Evolutionary conservation across 768 basidiomycete genomes (phyloP).

Genomic region (Boletus rex-veris): DNA sequence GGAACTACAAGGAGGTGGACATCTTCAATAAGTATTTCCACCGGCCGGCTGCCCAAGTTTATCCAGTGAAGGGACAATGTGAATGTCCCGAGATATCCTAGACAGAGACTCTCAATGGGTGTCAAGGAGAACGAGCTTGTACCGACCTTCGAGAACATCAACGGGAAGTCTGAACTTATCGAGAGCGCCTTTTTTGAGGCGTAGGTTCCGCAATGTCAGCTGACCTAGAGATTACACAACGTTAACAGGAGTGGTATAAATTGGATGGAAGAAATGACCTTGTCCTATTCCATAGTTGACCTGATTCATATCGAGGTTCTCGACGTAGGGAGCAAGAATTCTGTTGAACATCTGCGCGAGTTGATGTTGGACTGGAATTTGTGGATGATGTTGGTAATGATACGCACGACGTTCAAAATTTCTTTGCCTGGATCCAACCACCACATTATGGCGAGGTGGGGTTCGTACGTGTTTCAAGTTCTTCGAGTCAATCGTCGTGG

Average conservation of each 20-base stretch:
- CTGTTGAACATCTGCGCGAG: slow-evolving; percentile 71
- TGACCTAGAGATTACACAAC: slow-evolving; percentile 48
- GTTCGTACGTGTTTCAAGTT: slow-evolving; percentile 1
- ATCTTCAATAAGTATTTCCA: slow-evolving; percentile 88
- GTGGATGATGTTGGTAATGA: neutral
- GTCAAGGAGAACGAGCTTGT: neutral
- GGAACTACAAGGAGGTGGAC: slow-evolving; percentile 93
- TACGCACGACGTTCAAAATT: slow-evolving; percentile 65
- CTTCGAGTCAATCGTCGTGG: neutral
- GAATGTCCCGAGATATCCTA: slow-evolving; percentile 84
- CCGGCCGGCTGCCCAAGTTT: slow-evolving; percentile 85
- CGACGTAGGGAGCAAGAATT: slow-evolving; percentile 91
- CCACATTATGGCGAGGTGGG: slow-evolving; percentile 55
- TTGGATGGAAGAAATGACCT: slow-evolving; percentile 41
- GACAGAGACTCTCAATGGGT: neutral
- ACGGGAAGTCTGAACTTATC: slow-evolving; percentile 96
- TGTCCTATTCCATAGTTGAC: slow-evolving; percentile 91
- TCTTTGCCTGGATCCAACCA: slow-evolving; percentile 87
- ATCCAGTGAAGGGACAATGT: slow-evolving; percentile 86
- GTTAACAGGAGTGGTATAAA: neutral
- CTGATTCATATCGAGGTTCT: slow-evolving; percentile 92
- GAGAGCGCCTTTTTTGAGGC: slow-evolving; percentile 87
- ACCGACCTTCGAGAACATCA: slow-evolving; percentile 85
- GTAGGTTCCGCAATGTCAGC: slow-evolving; percentile 73
- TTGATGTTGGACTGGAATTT: neutral